Percentiles rank a stretch among this genome's conserved stretches.
Conservation (phyloP, 441 rosid species). For the Pelargonium cotyledonis region DNA sequence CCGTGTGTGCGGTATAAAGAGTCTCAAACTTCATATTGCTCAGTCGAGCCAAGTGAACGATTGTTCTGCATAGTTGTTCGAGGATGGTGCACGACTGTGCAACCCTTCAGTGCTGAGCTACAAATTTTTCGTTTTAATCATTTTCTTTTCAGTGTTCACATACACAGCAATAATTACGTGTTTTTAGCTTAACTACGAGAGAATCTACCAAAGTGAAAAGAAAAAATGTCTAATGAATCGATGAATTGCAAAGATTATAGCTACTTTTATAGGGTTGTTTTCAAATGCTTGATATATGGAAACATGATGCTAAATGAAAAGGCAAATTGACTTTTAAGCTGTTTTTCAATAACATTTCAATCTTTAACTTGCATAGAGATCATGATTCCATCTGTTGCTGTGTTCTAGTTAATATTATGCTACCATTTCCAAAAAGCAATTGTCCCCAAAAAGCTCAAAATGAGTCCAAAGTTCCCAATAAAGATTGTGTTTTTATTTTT, state of each 20-base stretch:
- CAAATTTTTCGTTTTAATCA: too few relatives aligned
- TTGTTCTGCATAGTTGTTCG: too few relatives aligned
- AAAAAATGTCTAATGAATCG: neutral
- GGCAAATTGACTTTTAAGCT: slow-evolving; percentile 26
- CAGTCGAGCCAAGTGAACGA: too few relatives aligned
- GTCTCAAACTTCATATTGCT: too few relatives aligned
- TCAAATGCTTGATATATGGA: slow-evolving; percentile 27
- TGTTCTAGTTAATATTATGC: slow-evolving; percentile 13
- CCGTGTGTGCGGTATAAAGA: too few relatives aligned
- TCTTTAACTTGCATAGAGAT: slow-evolving; percentile 6
- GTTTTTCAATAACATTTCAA: neutral
- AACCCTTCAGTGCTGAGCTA: too few relatives aligned
- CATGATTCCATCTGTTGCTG: slow-evolving; percentile 23
- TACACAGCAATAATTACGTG: too few relatives aligned
- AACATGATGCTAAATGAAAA: slow-evolving; percentile 22
- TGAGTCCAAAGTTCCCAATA: slow-evolving; percentile 14
- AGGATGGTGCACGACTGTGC: too few relatives aligned
- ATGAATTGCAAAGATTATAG: slow-evolving; percentile 3
- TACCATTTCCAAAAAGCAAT: slow-evolving; percentile 14
- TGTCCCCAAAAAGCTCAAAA: slow-evolving; percentile 20
- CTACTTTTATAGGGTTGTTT: slow-evolving; percentile 9
- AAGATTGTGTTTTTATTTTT: slow-evolving; percentile 8
- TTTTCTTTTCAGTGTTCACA: too few relatives aligned
- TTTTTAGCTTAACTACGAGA: too few relatives aligned
- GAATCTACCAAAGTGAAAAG: neutral